Evolutionary conservation across 345 rosid species (phyloP).

Genomic region (Bretschneidera sinensis): DNA sequence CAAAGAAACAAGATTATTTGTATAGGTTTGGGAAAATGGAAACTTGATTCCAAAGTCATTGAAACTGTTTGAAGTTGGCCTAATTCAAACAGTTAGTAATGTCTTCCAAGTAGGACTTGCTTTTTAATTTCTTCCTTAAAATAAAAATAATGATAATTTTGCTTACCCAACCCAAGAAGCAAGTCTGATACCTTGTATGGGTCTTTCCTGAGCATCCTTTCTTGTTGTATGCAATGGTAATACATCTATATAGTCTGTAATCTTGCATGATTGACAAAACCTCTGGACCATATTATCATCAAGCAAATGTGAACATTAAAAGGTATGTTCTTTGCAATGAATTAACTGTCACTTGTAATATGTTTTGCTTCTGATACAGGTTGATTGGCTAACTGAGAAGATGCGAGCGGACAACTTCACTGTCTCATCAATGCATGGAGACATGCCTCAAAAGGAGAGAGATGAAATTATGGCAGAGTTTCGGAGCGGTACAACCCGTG

Average conservation of each 20-base stretch:
- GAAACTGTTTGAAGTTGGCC: too few species aligned
- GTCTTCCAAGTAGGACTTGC: too few species aligned
- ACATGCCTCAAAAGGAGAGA: constrained; percentile 98
- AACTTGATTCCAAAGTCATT: too few species aligned
- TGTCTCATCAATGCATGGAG: constrained; percentile 98
- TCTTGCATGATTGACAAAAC: constrained; percentile 1
- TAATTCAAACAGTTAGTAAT: too few species aligned
- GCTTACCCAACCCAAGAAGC: too few species aligned
- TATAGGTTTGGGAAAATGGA: too few species aligned
- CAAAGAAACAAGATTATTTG: too few species aligned
- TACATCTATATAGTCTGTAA: background rate
- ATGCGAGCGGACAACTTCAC: constrained; percentile 93
- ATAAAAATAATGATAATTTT: too few species aligned
- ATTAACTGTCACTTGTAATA: background rate
- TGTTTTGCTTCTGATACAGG: constrained; percentile 37
- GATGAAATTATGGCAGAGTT: constrained; percentile 89
- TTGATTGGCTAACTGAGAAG: constrained; percentile 97
- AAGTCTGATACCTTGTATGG: constrained; percentile 1
- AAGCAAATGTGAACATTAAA: background rate
- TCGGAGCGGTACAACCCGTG: constrained; percentile 76
- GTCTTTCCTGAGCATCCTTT: background rate
- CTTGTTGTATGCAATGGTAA: background rate
- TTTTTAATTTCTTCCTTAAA: too few species aligned
- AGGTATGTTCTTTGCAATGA: background rate
- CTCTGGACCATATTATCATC: background rate